These are phyloP conservation scores for Scleromitrula shiraiana DNA, from an alignment of 2,329 filamentous ascomycete species.

Conservation along the genomic window DNA sequence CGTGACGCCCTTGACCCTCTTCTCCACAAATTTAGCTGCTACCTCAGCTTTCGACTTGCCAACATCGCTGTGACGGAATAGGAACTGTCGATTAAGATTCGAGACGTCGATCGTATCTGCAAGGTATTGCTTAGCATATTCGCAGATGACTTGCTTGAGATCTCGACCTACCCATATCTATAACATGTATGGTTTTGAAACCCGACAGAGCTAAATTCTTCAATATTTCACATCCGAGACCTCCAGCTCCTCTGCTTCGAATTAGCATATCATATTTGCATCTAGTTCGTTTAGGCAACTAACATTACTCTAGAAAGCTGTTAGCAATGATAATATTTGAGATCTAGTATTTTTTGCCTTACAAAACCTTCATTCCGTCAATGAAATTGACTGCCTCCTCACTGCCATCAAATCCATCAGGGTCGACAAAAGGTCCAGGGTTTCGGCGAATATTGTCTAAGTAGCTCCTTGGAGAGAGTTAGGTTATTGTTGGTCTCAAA, in stretches of 20 bases:
- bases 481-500: not conserved
- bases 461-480: constrained; percentile 56
- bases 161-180: constrained; percentile 80
- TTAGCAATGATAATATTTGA: constrained; percentile 20
- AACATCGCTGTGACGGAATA: constrained; percentile 87
- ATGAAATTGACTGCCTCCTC: constrained; percentile 48
- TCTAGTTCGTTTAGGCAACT: constrained; percentile 13
- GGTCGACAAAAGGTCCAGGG: constrained; percentile 74
- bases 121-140: constrained; percentile 11
- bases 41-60: constrained; percentile 91
- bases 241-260: constrained; percentile 70
- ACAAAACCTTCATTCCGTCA: constrained; percentile 69
- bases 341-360: constrained; percentile 17
- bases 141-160: too few relatives aligned
- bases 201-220: constrained; percentile 94
- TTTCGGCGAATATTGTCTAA: constrained; percentile 73
- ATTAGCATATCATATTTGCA: not conserved
- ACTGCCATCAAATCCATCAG: constrained; percentile 43
- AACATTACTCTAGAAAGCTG: constrained; percentile 27
- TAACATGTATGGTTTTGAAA: constrained; percentile 96
- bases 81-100: constrained; percentile 94
- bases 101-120: constrained; percentile 96
- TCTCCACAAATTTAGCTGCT: constrained; percentile 84
- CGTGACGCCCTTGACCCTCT: constrained; percentile 77
- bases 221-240: constrained; percentile 89